A percentile compares a stretch with the other conserved stretches of the same genome.
These are phyloP conservation scores for Gastrolobium bilobum DNA, from an alignment of 306 rosid species.

Conservation along the genomic window DNA sequence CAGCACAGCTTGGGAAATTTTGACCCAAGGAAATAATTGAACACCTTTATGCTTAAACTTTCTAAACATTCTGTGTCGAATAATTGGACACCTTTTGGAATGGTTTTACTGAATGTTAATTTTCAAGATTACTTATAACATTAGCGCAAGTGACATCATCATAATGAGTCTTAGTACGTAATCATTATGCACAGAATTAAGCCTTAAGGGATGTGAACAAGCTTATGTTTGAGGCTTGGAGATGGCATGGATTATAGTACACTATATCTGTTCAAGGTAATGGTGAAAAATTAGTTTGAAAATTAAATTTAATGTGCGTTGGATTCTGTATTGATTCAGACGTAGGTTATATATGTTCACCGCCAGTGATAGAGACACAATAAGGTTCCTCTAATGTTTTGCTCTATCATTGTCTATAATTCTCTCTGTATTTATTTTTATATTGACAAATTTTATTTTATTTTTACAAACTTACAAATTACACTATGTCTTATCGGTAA, in stretches of 20 bases:
- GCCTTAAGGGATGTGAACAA: not conserved
- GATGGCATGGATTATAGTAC: not conserved
- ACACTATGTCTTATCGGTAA: no score
- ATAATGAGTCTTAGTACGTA: not conserved
- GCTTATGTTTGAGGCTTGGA: not conserved
- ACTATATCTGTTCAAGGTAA: no score
- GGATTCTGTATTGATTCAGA: no score
- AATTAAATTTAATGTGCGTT: no score
- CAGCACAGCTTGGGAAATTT: not conserved
- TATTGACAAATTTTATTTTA: no score
- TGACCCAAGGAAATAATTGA: not conserved
- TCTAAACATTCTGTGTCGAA: not conserved
- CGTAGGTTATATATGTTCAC: no score
- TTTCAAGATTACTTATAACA: not conserved
- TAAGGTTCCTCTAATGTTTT: no score
- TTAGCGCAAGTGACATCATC: not conserved
- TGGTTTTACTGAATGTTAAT: not conserved
- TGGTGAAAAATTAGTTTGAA: no score
- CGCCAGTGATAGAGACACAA: no score
- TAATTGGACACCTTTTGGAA: not conserved
- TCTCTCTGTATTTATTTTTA: no score
- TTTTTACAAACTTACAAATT: no score
- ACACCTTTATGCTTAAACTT: not conserved
- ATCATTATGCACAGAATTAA: not conserved
- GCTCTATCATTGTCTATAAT: no score